Conservation (phyloP, 2,329 filamentous ascomycete species). For the Xylaria digitata region DNA sequence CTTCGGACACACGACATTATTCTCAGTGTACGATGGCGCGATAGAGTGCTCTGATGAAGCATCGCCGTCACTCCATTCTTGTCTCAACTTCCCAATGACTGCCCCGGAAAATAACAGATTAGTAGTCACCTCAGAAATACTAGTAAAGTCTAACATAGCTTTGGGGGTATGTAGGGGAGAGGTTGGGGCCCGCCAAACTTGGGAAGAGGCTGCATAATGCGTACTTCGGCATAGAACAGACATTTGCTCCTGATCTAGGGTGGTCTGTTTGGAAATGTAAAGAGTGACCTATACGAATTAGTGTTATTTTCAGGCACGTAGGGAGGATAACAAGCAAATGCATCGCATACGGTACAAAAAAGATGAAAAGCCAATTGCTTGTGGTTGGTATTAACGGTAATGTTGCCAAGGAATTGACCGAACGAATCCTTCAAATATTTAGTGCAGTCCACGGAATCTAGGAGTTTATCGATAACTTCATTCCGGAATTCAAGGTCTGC, state of each 20-base stretch:
- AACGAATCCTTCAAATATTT: conserved; percentile 16
- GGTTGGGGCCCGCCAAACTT: neutral
- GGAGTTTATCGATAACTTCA: conserved; percentile 22
- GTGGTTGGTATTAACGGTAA: conserved; percentile 17
- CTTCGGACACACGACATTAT: neutral
- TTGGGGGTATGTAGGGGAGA: neutral
- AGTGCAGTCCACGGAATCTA: conserved; percentile 3
- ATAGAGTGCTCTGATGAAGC: neutral
- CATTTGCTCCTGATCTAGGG: conserved; percentile 20
- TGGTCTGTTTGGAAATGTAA: conserved; percentile 22
- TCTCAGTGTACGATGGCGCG: neutral
- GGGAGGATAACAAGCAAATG: neutral
- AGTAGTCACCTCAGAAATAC: neutral
- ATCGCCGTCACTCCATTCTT: conserved; percentile 19
- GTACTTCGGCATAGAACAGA: conserved; percentile 26
- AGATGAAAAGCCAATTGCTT: conserved; percentile 29
- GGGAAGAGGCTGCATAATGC: neutral
- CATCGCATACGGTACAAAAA: conserved; percentile 20
- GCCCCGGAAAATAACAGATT: neutral
- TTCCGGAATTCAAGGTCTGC: conserved; percentile 12
- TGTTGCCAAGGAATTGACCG: conserved; percentile 11
- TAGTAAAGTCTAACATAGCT: neutral
- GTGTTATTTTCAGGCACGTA: neutral
- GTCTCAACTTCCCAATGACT: conserved; percentile 19
- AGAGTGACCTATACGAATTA: conserved; percentile 15